Evolutionary conservation across 768 basidiomycete species (phyloP), one percentile per base, ranked within the genome.

Genomic region (Pisolithus sp.): DNA sequence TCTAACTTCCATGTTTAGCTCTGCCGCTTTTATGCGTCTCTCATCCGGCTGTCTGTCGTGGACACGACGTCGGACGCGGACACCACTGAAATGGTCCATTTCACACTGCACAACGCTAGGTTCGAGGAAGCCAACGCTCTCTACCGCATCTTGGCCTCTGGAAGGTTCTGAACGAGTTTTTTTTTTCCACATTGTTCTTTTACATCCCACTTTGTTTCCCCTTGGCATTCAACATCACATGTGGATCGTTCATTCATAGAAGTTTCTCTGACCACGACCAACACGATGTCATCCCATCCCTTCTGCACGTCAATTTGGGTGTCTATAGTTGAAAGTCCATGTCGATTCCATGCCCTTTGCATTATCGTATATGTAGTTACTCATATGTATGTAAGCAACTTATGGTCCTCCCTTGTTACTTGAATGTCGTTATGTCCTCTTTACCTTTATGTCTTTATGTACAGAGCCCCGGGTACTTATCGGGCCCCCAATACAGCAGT

Each of bases 91-190:
- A 89, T 91, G 77, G 76, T 77, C 5, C 84, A 88, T 62, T 91
- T 91, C 59, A 80, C 81, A 41, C 73, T 91, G 45, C 78, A 80
- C 37, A 75, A 87, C 59, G 76, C 89, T 10, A 76, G 83, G 3
- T 82, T 89, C 52, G 86, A 87, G 62, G 88, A 90, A 57, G 88
- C 88, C 17, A 88, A 84, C 56, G 65, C 74, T 52, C 75, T 90
- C 42, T 91, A 89, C 61, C 79, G 87, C 20, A 62, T 76, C 45
- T 72, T 90, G 56, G 86, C 78, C 42, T 66, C 63, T 41, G 65
- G 67, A 48, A 65, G 73, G 53, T 64, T 60, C 48, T 68, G 57
- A 55, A 24, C 23, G n/a, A 46, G 18, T 18, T 2, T 20, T 41
- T 18, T 28, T 26, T 26, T n/a, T n/a, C 13, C 24, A 17, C 24